Evolutionary conservation across 176 grass and related monocot genomes (phyloP).

Genomic region (Paspalum notatum): DNA sequence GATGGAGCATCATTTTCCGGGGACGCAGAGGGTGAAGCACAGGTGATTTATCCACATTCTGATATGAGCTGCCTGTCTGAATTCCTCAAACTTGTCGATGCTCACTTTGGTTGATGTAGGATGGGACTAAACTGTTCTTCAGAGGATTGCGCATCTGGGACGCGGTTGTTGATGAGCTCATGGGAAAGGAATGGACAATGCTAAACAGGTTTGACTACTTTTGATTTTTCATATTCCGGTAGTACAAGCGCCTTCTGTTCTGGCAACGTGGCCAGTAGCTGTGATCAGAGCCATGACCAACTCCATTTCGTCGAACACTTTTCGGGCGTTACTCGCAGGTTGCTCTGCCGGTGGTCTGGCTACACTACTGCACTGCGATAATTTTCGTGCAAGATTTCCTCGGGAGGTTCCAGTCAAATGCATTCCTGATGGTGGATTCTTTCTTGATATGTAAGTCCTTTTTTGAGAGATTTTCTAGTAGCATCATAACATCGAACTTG

Average conservation of each 20-base stretch:
- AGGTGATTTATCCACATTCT: constrained; percentile 31
- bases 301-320: neutral
- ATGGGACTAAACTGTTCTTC: constrained; percentile 59
- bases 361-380: constrained; percentile 72
- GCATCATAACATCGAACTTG: neutral
- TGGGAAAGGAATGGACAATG: constrained; percentile 54
- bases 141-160: constrained; percentile 77
- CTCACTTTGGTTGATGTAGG: constrained; percentile 30
- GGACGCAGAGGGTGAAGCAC: constrained; percentile 48
- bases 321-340: constrained; percentile 77
- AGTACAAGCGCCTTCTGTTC: neutral
- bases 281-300: neutral
- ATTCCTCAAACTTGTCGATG: neutral
- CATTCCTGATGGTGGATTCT: constrained; percentile 80
- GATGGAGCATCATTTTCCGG: constrained; percentile 84
- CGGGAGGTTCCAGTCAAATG: constrained; percentile 58
- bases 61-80: neutral
- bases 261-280: neutral
- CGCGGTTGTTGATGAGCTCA: constrained; percentile 61
- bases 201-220: constrained; percentile 62
- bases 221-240: neutral
- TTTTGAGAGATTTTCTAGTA: neutral
- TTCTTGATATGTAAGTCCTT: constrained; percentile 62
- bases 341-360: constrained; percentile 87
- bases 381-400: constrained; percentile 57